Conservation (phyloP, 2,329 filamentous ascomycete genomes). For the Fusarium devonianum region DNA sequence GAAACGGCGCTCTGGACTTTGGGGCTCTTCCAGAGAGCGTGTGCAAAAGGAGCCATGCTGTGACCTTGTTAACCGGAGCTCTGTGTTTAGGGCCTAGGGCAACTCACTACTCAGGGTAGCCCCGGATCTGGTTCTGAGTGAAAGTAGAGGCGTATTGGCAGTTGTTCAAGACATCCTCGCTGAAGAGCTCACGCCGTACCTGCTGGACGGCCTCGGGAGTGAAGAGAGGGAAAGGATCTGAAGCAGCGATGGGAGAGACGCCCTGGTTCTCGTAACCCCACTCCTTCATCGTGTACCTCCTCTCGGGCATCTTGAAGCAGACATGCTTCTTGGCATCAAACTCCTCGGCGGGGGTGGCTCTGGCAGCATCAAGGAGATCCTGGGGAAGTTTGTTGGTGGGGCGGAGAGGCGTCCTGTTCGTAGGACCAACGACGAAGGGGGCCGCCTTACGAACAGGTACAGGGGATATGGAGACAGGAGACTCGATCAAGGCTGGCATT, state of each 20-base stretch:
- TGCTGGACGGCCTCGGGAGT: slow-evolving; percentile 65
- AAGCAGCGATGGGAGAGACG: slow-evolving; percentile 68
- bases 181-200: slow-evolving; percentile 69
- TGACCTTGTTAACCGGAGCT: neutral
- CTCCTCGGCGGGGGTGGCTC: neutral
- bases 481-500: slow-evolving; percentile 15
- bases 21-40: slow-evolving; percentile 55
- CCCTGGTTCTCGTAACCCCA: slow-evolving; percentile 64
- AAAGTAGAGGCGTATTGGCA: slow-evolving; percentile 58
- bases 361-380: slow-evolving; percentile 15
- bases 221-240: slow-evolving; percentile 71
- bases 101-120: slow-evolving; percentile 55
- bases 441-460: slow-evolving; percentile 22
- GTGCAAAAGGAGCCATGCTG: slow-evolving; percentile 66
- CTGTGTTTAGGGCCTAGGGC: neutral
- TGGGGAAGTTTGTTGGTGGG: slow-evolving; percentile 30
- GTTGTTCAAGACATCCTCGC: slow-evolving; percentile 61
- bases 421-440: slow-evolving; percentile 42
- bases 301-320: slow-evolving; percentile 56
- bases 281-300: slow-evolving; percentile 67
- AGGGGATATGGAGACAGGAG: neutral
- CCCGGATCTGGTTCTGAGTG: slow-evolving; percentile 64
- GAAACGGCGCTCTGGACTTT: slow-evolving; percentile 57
- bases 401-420: slow-evolving; percentile 40
- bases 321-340: slow-evolving; percentile 66